Evolutionary conservation across 176 grass and related monocot species (phyloP).

Genomic region (Oryza punctata): DNA sequence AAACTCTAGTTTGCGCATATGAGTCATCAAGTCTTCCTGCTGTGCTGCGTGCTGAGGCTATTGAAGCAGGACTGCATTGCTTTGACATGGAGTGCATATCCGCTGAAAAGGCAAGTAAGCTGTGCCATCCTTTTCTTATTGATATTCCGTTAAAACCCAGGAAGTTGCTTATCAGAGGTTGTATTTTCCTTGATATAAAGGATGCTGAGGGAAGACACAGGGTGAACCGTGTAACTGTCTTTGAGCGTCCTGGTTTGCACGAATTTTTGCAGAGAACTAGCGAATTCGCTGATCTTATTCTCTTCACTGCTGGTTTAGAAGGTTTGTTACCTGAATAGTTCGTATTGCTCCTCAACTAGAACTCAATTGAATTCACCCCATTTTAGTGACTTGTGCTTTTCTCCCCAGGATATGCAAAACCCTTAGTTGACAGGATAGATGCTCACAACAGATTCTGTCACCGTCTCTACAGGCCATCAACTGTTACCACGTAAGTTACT

Average conservation of each 20-base stretch:
- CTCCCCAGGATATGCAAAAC: conserved; percentile 76
- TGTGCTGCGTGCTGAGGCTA: conserved; percentile 54
- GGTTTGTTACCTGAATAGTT: conserved; percentile 46
- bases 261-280: conserved; percentile 73
- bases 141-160: neutral
- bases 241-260: conserved; percentile 89
- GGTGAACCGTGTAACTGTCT: conserved; percentile 81
- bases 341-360: neutral
- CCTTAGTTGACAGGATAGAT: conserved; percentile 92
- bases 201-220: conserved; percentile 80
- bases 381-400: conserved; percentile 24
- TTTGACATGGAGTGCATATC: conserved; percentile 86
- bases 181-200: conserved; percentile 51
- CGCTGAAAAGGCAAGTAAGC: conserved; percentile 54
- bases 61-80: conserved; percentile 69
- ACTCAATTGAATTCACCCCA: conserved; percentile 8
- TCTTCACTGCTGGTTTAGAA: conserved; percentile 96
- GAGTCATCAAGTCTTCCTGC: conserved; percentile 73
- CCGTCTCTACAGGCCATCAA: conserved; percentile 78
- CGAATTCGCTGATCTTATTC: conserved; percentile 93
- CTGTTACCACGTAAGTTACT: conserved; percentile 80
- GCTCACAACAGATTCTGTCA: conserved; percentile 64
- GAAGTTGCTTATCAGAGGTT: conserved; percentile 19
- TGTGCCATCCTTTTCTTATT: neutral
- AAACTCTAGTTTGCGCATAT: conserved; percentile 77